Conservation (phyloP, 441 rosid genomes). For the Populus hybrid region DNA sequence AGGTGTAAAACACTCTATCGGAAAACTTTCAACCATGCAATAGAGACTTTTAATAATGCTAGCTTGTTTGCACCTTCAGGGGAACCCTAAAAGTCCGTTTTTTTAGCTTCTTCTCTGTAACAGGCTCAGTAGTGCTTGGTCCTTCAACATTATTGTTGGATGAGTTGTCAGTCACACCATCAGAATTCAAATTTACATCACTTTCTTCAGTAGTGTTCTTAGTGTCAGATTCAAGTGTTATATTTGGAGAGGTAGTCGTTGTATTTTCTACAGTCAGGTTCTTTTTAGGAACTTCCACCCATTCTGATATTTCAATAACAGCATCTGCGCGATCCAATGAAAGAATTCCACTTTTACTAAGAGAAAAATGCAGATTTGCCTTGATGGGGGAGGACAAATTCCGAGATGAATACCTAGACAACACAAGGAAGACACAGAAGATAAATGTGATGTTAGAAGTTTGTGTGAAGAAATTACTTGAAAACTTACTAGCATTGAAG, state of each 20-base stretch:
- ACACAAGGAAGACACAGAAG: slow-evolving; percentile 8
- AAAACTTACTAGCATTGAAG: slow-evolving; percentile 19
- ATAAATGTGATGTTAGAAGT: not conserved
- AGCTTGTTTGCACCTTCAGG: slow-evolving; percentile 55
- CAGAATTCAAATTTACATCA: slow-evolving; percentile 43
- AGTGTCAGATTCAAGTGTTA: slow-evolving; percentile 48
- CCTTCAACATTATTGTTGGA: slow-evolving; percentile 47
- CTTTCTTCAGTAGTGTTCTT: slow-evolving; percentile 51
- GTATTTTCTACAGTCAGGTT: slow-evolving; percentile 60
- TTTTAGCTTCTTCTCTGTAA: slow-evolving; percentile 76
- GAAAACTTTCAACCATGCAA: not conserved
- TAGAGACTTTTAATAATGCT: slow-evolving; percentile 3
- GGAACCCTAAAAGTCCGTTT: slow-evolving; percentile 81
- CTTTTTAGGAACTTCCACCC: slow-evolving; percentile 94
- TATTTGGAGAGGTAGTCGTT: slow-evolving; percentile 49
- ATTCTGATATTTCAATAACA: slow-evolving; percentile 86
- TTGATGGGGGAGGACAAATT: slow-evolving; percentile 96
- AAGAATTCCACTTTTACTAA: slow-evolving; percentile 90
- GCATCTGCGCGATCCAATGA: slow-evolving; percentile 95
- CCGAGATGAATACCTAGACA: slow-evolving; percentile 75
- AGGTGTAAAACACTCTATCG: not conserved
- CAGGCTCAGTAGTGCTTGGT: slow-evolving; percentile 44
- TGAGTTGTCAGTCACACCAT: slow-evolving; percentile 34
- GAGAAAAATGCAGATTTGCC: slow-evolving; percentile 88
- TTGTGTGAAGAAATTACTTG: not conserved